These are phyloP conservation scores for Pleoardoris graminearum DNA, from an alignment of 2,329 filamentous ascomycete species.

Conservation along the genomic window DNA sequence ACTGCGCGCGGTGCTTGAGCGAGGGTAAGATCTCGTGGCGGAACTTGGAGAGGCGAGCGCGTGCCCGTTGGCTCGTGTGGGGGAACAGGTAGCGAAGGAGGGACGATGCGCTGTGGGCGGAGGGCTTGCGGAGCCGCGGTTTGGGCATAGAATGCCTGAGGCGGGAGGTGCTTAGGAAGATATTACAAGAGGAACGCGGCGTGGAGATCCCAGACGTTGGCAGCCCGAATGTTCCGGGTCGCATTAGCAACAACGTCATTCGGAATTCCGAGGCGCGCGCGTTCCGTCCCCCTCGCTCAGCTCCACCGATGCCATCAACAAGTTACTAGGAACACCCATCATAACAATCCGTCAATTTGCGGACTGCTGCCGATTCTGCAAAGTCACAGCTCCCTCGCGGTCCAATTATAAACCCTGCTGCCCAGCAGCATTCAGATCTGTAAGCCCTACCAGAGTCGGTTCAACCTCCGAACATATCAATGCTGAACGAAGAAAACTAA, in stretches of 20 bases:
- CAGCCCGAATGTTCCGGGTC: not conserved
- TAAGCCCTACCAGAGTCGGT: too few species aligned
- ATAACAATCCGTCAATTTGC: too few species aligned
- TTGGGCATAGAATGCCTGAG: constrained; percentile 33
- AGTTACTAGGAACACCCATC: too few species aligned
- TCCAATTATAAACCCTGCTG: too few species aligned
- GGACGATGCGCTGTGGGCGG: constrained; percentile 35
- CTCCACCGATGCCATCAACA: not conserved
- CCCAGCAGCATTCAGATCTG: too few species aligned
- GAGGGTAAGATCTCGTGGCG: constrained; percentile 74
- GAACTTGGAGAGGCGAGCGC: constrained; percentile 68
- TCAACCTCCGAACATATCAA: too few species aligned
- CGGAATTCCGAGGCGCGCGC: constrained; percentile 7
- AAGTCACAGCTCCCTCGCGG: too few species aligned
- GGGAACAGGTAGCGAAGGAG: constrained; percentile 71
- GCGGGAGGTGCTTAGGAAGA: not conserved
- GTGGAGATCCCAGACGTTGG: not conserved
- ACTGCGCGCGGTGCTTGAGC: constrained; percentile 72
- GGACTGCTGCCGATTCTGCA: too few species aligned
- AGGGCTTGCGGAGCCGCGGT: constrained; percentile 35
- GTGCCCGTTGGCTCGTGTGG: constrained; percentile 64
- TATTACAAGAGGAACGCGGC: not conserved
- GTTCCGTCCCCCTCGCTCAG: not conserved
- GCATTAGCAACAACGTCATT: constrained; percentile 9
- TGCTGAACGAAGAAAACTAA: too few species aligned